Base-by-base conservation (phyloP, 441 rosid species). In the Jatropha multifida region DNA sequence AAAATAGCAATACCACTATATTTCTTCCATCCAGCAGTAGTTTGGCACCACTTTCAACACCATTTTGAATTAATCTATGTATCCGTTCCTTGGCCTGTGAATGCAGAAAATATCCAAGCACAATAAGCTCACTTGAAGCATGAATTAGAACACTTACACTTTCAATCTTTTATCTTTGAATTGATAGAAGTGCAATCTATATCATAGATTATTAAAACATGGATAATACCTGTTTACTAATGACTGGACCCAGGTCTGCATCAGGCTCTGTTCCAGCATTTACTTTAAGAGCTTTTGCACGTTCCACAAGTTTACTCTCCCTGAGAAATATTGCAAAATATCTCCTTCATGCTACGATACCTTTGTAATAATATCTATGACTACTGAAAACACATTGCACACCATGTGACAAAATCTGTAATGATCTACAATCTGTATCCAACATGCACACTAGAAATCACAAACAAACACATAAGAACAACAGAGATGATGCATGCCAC, bases 161-260 rank as follows among this genome's bases (percentile, higher is more conserved):
- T 1, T 26, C 67, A 15, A 5, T 26, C 27, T 15, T 26, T 60
- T 37, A 42, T 59, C 55, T 26, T 46, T 1, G 68, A 62, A 68
- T 54, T 68, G 74, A 44, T 7, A 51, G 51, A 1, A 44, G 69
- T 56, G 10, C 27, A 59, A 46, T 71, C 41, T 56, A 74, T 52
- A 52, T 54, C 15, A 54, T 44, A 54, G 55, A 64, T 71, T 68
- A 62, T 56, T 10, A 65, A 64, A 32, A 15, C 56, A 5, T 48
- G 52, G 18, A 59, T 61, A 67, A 54, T 78, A 92, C 97, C 92
- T 91, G 89, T 74, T 86, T 90, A 81, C 93, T 92, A 71, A 94
- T 94, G 11, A 94, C 94, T 64, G 98, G 98, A 77, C 98, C 97
- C 8, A 94, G 89, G 82, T 94, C 98, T 58, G 95, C 87, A 79